These are phyloP conservation scores for apple (Malus domestica) DNA, from an alignment of 306 rosid genomes.

Conservation along the genomic window ASM211411v1 NC_041799.1:227001-227500, in stretches of 20 bases:
- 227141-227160: too few species aligned
- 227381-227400: not conserved
- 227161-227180: too few species aligned
- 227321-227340: not conserved
- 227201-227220: not conserved
- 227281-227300: too few species aligned
- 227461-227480: constrained; percentile 27
- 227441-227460: not conserved
- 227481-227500: constrained; percentile 32
- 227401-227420: not conserved
- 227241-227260: too few species aligned
- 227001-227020: not conserved
- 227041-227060: too few species aligned
- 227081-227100: too few species aligned
- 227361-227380: fast-evolving
- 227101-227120: too few species aligned
- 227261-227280: too few species aligned
- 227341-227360: not conserved
- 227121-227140: too few species aligned
- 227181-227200: too few species aligned
- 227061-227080: too few species aligned
- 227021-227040: not conserved
- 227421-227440: not conserved
- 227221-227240: not conserved
- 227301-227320: not conserved